Base-by-base conservation (phyloP, 352 stramenopile species). In the Pythium rishiriense region DNA sequence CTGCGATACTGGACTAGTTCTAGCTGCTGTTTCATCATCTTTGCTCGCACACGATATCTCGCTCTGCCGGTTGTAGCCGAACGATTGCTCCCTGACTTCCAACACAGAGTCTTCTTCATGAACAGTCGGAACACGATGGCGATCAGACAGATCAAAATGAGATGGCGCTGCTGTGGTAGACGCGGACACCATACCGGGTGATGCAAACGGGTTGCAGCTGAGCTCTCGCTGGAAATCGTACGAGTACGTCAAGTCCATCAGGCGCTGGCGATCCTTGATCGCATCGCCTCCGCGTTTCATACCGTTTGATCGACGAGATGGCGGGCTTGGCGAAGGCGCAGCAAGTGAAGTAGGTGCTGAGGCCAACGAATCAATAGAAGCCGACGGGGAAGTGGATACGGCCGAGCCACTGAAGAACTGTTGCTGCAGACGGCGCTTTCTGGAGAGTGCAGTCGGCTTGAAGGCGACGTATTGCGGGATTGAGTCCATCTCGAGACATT, bases 391-490 rank as follows among this genome's bases (percentile, higher is more conserved):
- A 3, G 28, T 53, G 24, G 41, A 46, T 3, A n/a, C 26, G 4
- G 28, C 12, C 8, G 60, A 24, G 14, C 60, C 60, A 29, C 50
- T 63, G 17, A 75, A 69, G 52, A 81, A 57, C 19, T 62, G 55
- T 37, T 68, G 59, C 43, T 71, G 62, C 9, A 71, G 33, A 8
- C 52, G 57, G 11, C 58, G 42, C 53, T 66, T 66, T 19, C 58
- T 33, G 11, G 64, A 66, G 41, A 71, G 47, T 4, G 60, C 55
- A 25, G 79, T 83, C 8, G 81, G 75, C 68, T 85, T 87, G 60
- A 88, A 90, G 0, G 79, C 82, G 4, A 79, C 75, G 63, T 90
- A 90, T 35, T 90, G 83, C 3, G 83, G 83, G 51, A 92, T 92
- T 10, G 83, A 83, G 26, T 87, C 75, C 50, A 88, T 78, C 4